phyloP scores from a whole-genome alignment of 352 stramenopile species.

The Blastocystis sp. region DNA sequence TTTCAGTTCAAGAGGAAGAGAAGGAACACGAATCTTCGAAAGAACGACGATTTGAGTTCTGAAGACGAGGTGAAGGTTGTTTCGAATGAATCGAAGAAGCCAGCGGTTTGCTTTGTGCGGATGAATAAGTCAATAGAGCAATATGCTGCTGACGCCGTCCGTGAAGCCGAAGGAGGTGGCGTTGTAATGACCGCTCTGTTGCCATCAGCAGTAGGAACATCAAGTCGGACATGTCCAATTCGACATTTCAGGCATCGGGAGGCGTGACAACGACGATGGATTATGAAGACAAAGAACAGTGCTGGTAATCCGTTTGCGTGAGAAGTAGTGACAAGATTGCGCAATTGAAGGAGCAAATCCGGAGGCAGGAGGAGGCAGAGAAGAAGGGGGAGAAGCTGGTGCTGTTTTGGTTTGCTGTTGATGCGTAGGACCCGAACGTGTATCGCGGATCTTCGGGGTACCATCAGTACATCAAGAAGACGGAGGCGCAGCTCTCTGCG shows the following conservation, averaged over 20 bases:
- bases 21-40: slow-evolving; percentile 33
- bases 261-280: slow-evolving; percentile 32
- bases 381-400: slow-evolving; percentile 50
- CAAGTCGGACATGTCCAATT: slow-evolving; percentile 59
- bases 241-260: slow-evolving; percentile 58
- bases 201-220: slow-evolving; percentile 22
- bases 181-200: neutral
- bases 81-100: slow-evolving; percentile 48
- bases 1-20: neutral
- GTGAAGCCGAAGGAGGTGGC: slow-evolving; percentile 47
- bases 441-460: slow-evolving; percentile 81
- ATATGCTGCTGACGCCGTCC: slow-evolving; percentile 32
- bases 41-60: slow-evolving; percentile 52
- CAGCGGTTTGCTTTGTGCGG: neutral
- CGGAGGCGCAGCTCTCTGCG: slow-evolving; percentile 81
- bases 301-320: neutral
- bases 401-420: neutral
- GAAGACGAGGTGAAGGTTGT: slow-evolving; percentile 60
- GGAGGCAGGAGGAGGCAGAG: slow-evolving; percentile 52
- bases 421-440: slow-evolving; percentile 73
- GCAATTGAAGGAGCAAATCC: slow-evolving; percentile 45
- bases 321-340: slow-evolving; percentile 57
- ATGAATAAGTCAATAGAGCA: neutral
- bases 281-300: slow-evolving; percentile 69
- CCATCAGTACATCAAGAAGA: slow-evolving; percentile 83